Evolutionary conservation across 768 basidiomycete species (phyloP), one percentile per base, ranked within the genome.

Genomic region (Nidularia pulvinata): DNA sequence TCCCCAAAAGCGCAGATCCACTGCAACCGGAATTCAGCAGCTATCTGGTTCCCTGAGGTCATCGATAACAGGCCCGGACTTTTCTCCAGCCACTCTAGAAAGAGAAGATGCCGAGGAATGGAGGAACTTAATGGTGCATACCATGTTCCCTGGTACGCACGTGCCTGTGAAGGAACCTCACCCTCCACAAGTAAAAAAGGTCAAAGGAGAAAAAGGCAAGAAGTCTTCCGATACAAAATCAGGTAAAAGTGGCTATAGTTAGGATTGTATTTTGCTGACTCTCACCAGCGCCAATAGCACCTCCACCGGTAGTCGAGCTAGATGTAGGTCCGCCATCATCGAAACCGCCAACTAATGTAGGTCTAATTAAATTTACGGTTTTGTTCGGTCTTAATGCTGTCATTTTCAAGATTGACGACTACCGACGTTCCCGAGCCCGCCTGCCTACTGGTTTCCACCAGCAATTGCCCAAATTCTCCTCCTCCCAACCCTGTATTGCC

Each of bases 91-190:
- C 65, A 71, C 19, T n/a, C 62, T 88, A 22, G 60, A 51, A 10
- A 80, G 75, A 1, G 69, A 71, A 14, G 62, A 71, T 10, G 83
- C 84, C 1, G 74, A 86, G 42, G 77, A 78, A 49, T 89, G 84
- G 80, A 75, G 84, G 37, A 68, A 64, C 19, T 61, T 79, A 13
- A 65, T 85, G 52, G 61, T 89, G 47, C 65, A 75, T 25, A 65
- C 69, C n/a, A 89, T 89, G 85, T 90, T 91, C 61, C 82, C 84
- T 34, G 74, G 66, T 5, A 72, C 76, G 46, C 53, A 66, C 58
- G 54, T 47, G 55, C 49, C 57, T 55, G 54, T 33, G 22, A 19
- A 39, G 55, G 54, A 56, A 9, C 61, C 50, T 39, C 7, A 46
- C 9, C 19, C 9, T 46, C 45, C 9, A 48, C 60, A 50, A 50